A percentile compares a stretch with the other conserved stretches of the same genome.
These are phyloP conservation scores for Bretschneidera sinensis DNA, from an alignment of 345 rosid species.

Conservation along the genomic window DNA sequence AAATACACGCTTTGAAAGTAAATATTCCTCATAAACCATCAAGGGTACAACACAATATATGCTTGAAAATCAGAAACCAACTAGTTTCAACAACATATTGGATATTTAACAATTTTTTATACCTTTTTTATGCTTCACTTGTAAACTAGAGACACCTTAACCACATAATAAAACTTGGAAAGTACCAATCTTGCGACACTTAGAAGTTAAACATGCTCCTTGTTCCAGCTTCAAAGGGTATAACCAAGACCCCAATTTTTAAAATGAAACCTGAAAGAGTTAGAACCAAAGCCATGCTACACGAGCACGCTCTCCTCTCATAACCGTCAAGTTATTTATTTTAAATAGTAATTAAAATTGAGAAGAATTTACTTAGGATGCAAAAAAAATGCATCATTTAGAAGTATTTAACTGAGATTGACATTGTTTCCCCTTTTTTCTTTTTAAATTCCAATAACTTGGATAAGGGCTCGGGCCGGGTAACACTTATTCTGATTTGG, in stretches of 20 bases:
- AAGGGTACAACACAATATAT: background rate
- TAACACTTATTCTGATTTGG: background rate
- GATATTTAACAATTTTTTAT: background rate
- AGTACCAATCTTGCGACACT: background rate
- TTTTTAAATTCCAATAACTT: too few species aligned
- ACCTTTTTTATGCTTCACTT: background rate
- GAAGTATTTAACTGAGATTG: background rate
- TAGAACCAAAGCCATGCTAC: too few species aligned
- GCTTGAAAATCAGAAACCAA: background rate
- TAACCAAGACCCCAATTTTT: background rate
- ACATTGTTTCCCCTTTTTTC: background rate
- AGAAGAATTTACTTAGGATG: too few species aligned
- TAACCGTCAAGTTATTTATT: too few species aligned
- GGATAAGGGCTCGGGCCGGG: background rate
- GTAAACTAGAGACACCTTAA: background rate
- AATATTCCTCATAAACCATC: background rate
- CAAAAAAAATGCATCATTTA: too few species aligned
- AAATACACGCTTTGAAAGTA: background rate
- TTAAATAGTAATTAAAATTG: too few species aligned
- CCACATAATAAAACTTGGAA: background rate
- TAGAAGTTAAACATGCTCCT: background rate
- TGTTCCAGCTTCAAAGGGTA: too few species aligned
- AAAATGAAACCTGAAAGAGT: background rate
- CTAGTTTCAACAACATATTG: background rate
- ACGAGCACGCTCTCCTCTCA: too few species aligned